Base-by-base conservation (phyloP, 2,329 filamentous ascomycete genomes). In the Aspergillus novofumigatus region DNA sequence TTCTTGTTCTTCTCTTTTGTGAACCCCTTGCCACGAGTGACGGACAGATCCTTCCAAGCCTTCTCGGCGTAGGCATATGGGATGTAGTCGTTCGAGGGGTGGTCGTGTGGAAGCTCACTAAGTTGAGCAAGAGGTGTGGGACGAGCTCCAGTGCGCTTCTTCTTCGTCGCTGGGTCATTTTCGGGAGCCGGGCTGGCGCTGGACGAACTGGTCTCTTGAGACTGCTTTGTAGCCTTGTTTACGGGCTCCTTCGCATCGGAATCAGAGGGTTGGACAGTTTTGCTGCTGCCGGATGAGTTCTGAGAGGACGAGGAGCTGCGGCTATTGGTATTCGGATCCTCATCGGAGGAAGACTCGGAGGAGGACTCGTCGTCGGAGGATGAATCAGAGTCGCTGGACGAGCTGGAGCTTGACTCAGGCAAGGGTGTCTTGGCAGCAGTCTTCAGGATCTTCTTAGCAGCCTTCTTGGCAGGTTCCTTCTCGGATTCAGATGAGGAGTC, bases 1-100 rank as follows among this genome's bases (percentile, higher is more conserved):
- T 92, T 94, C 83, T 99, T 99, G 79, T 99, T 99, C 86, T 99
- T 99, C 81, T 97, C 94, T 81, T 99, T 99, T 59, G 93, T 97
- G 78, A 99, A 99, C 3, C 91, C 92, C 79, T 97, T 97, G 68
- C 94, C 94, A 73, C 89, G 91, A 32, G 93, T 97, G 42, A 96
- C 84, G 51, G 92, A 90, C 61, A 99, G 79, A 71, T 97, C 92
- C 65, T 91, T 84, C 70, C 92, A 90, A 8, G 95, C 95, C 65
- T 86, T 86, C 67, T 94, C 88, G 25, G 92, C 93, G 77, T 97
- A 99, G 62, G 89, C 87, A 72, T 97, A 91, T 23, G 86, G 81
- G 10, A 91, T 81, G 72, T 93, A 97, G 14, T 84, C 85, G 75
- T 97, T 97, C 66, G 88, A 92, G 2, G 85, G 66, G 92, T 87